Base-by-base conservation (phyloP, 2,329 filamentous ascomycete genomes). In the Ophiostoma fasciatum region DNA sequence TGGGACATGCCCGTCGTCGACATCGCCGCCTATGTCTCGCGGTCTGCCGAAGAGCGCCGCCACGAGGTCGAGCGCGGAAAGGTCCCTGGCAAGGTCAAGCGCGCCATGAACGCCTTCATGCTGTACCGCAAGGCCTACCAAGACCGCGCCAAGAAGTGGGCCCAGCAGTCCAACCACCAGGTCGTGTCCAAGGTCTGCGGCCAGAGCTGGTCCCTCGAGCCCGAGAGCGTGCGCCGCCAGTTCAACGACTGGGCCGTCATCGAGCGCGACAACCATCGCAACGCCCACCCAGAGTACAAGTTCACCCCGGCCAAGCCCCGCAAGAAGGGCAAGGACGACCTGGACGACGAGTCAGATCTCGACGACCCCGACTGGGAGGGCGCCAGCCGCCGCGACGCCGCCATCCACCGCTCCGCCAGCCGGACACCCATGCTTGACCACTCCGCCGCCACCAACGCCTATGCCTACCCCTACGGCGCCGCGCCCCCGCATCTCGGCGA, bases 51-150 rank as follows among this genome's bases (percentile, higher is more conserved):
- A 38, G 66, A 67, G 7, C 72, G 88, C 38, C 64, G 63, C 33
- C 59, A 63, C 37, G 85, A 94, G 54, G 74, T 79, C 9, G 68
- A 74, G 29, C 69, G 72, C 48, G 70, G 74, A 39, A 83, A 77
- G 48, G 62, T 74, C 25, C 64, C 63, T 2, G 82, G 82, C 19
- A 85, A 87, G 53, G 71, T 96, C 46, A 84, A 88, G 49, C 71
- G 90, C 21, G 87, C 90, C 3, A 93, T 94, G 79, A 98, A 98
- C 56, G 88, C 83, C 1, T 98, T 96, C 62, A 94, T 98, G 80
- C 65, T 98, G 34, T 98, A 98, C 56, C 79, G 90, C 28, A 94
- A 90, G 46, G 83, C 84, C 7, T 94, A 83, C 52, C 82, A 92
- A 41, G 82, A 90, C 42, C 69, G 85, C 22, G 83, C 82, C 40